Conservation (phyloP, 768 basidiomycete species). For the Kockovaella imperatae region DNA sequence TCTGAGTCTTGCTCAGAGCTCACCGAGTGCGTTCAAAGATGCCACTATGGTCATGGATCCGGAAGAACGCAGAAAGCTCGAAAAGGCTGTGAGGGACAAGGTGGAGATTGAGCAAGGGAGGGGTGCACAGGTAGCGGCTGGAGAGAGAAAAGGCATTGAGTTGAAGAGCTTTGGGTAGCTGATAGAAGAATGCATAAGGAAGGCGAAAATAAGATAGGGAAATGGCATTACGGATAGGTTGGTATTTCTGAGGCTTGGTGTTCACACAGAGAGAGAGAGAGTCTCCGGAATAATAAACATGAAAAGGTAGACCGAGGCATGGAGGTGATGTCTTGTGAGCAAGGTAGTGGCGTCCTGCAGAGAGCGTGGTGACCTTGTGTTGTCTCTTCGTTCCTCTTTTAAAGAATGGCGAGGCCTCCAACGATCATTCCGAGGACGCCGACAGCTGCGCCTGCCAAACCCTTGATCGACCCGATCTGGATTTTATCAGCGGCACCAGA, state of each 20-base stretch:
- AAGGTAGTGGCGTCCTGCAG: too few species aligned
- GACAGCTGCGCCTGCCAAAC: neutral
- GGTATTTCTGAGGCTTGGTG: neutral
- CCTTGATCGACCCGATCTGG: conserved; percentile 6
- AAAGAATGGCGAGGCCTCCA: conserved; percentile 6
- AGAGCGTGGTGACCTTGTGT: too few species aligned
- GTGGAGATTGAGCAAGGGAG: conserved; percentile 42
- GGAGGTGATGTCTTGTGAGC: too few species aligned
- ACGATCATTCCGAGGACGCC: conserved; percentile 9
- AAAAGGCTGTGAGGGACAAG: conserved; percentile 68
- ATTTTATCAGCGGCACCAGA: conserved; percentile 6
- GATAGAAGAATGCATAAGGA: neutral
- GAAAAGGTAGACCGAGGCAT: neutral
- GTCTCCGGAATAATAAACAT: neutral
- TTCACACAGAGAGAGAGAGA: neutral
- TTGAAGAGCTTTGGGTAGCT: conserved; percentile 32
- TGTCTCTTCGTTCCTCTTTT: too few species aligned
- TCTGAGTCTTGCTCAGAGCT: conserved; percentile 61
- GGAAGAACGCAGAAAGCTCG: conserved; percentile 57
- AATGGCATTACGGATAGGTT: neutral
- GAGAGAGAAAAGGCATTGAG: conserved; percentile 34
- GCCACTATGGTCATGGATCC: conserved; percentile 63
- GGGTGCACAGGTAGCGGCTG: neutral
- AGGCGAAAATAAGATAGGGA: neutral
- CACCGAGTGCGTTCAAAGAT: conserved; percentile 74